Evolutionary conservation across 2,329 filamentous ascomycete species (phyloP), one percentile per base, ranked within the genome.

Genomic region (Cladosporium velox): DNA sequence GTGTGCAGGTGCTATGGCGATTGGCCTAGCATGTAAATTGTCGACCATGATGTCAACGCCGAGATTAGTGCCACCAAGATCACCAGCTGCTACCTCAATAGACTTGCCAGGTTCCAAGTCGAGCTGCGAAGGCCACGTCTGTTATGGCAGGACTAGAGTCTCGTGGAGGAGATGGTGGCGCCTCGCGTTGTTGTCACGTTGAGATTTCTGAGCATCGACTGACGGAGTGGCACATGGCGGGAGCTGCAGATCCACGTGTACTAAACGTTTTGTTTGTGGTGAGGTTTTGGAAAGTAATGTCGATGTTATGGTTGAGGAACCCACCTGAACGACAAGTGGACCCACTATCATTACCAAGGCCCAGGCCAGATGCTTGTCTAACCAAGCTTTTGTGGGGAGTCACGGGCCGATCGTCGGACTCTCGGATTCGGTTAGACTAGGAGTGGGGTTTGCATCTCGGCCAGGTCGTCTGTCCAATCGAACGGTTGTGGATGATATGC

Each of bases 1-100:
- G 12, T 28, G 26, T 12, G 62, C 62, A 14, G 62, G 55, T 18
- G 60, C 60, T 21, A 63, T 63, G 15, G 60, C 32, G 15, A 63
- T 54, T 12, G 60, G 60, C n/a, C 60, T 30, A 3, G 38, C 60
- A 18, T 30, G 21, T 11, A 21, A 1, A 30, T 30, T 18, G 18
- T 55, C 52, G n/a, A 18, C 32, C 52, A 55, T 55, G 52, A 3
- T 55, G 11, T 21, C 41, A 12, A 21, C 1, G 0, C n/a, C 0
- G 41, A 47, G n/a, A 47, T 21, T 8, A 10, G n/a, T 21, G n/a
- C 0, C 10, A 12, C 8, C 41, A 6, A 47, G 7, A 1, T 8
- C 12, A 15, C 21, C n/a, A 2, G 21, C 38, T n/a, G 38, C 38
- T 47, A 10, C 41, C 21, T 5, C 3, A 1, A 21, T 12, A 6